Conservation (phyloP, 345 rosid species). For the Eutrema japonicum region DNA sequence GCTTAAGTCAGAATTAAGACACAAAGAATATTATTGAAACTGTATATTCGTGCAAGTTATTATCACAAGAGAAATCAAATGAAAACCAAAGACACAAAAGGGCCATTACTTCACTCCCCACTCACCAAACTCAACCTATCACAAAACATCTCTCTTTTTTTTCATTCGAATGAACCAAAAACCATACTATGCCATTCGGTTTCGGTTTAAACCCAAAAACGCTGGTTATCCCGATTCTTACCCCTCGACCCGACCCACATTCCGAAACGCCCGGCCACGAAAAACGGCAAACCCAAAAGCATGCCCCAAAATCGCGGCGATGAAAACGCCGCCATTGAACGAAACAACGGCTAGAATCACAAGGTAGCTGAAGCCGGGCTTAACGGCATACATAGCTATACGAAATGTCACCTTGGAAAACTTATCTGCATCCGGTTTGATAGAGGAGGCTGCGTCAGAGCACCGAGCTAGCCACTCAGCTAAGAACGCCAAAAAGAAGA, state of each 20-base stretch:
- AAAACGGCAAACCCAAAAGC: conserved; percentile 72
- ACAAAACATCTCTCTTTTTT: conserved; percentile 6
- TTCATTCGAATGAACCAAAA: background rate
- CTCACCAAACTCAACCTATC: conserved; percentile 12
- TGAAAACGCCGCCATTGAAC: conserved; percentile 76
- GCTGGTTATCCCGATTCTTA: conserved; percentile 11
- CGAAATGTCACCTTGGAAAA: conserved; percentile 58
- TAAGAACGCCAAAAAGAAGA: conserved; percentile 59
- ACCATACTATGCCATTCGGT: conserved; percentile 9
- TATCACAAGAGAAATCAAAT: background rate
- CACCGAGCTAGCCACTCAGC: conserved; percentile 60
- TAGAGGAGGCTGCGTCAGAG: conserved; percentile 41
- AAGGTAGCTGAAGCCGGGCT: conserved; percentile 64
- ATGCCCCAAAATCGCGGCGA: conserved; percentile 70
- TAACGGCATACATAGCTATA: conserved; percentile 58
- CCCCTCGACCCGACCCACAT: conserved; percentile 38
- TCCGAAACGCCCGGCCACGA: conserved; percentile 55
- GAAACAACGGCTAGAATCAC: conserved; percentile 85
- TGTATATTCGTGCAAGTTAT: background rate
- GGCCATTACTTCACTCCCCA: background rate
- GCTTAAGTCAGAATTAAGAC: too few relatives aligned
- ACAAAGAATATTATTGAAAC: background rate
- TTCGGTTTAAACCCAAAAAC: conserved; percentile 2
- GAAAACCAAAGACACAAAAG: conserved; percentile 22
- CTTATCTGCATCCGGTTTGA: conserved; percentile 57